Conservation (phyloP, 1,284 basidiomycete genomes). For the Pseudozyma flocculosa region DNA sequence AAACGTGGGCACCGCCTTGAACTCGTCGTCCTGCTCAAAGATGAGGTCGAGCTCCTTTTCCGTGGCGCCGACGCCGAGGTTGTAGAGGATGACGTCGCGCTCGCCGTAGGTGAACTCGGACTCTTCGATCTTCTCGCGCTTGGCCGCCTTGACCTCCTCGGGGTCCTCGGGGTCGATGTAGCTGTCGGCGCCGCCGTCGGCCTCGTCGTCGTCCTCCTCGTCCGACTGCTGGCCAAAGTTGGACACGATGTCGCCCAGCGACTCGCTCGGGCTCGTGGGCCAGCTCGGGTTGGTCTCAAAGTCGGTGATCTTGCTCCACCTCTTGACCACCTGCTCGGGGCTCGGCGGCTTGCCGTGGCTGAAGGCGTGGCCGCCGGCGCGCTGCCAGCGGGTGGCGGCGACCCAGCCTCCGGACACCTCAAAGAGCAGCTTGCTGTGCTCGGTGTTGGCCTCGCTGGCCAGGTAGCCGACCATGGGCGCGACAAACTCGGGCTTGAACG, state of each 20-base stretch:
- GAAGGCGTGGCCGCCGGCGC: slow-evolving; percentile 70
- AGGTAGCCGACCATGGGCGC: slow-evolving; percentile 90
- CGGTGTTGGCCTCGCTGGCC: slow-evolving; percentile 73
- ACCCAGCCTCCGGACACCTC: slow-evolving; percentile 92
- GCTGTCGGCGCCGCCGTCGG: slow-evolving; percentile 38
- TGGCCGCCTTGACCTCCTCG: slow-evolving; percentile 77
- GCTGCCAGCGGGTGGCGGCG: slow-evolving; percentile 89
- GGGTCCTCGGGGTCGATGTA: slow-evolving; percentile 83
- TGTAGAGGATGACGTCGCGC: slow-evolving; percentile 91
- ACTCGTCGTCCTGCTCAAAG: slow-evolving; percentile 85
- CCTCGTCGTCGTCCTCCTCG: slow-evolving; percentile 40
- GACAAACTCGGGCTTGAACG: slow-evolving; percentile 92
- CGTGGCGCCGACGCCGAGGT: slow-evolving; percentile 91
- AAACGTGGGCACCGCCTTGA: slow-evolving; percentile 85
- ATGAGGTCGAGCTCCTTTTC: slow-evolving; percentile 88
- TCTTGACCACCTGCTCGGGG: slow-evolving; percentile 51
- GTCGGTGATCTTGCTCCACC: slow-evolving; percentile 52
- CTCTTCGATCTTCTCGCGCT: slow-evolving; percentile 63
- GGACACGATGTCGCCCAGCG: slow-evolving; percentile 51
- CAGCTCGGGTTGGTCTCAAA: slow-evolving; percentile 55
- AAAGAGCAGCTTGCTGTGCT: slow-evolving; percentile 76
- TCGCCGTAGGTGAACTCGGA: slow-evolving; percentile 69
- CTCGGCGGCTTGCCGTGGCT: slow-evolving; percentile 45
- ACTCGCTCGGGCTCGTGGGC: slow-evolving; percentile 49
- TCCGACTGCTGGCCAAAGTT: slow-evolving; percentile 47